Base-by-base conservation (phyloP, 2,329 filamentous ascomycete species). In the Fusarium metavorans region DNA sequence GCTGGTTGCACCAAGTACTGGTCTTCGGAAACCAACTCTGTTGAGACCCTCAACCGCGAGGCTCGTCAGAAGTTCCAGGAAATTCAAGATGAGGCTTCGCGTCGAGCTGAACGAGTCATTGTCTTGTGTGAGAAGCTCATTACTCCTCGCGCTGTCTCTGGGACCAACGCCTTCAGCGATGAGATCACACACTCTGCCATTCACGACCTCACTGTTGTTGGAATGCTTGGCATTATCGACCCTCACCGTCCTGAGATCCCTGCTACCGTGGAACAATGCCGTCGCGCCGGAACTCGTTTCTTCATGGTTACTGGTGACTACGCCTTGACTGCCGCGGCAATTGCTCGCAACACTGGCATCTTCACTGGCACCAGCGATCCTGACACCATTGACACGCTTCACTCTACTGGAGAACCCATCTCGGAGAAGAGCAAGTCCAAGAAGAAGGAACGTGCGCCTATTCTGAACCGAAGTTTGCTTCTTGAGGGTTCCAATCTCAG, bases 301-400 rank as follows among this genome's bases (percentile, higher is more conserved):
- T 84, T 85, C 73, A 87, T 87, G 84, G 85, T 87, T n/a, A 86
- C 85, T 3, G 85, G 84, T 18, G 84, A 86, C 69, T 86, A 86
- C 67, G 85, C 81, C 25, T 81, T 90, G 60, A 93, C 91, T 6
- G 91, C 91, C 0, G 90, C 90, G 57, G 90, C 91, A 14, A 93
- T 93, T 72, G 91, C 91, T 7, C 85, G 88, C 73, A 90, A 92
- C 78, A 92, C 90, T 76, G 90, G 90, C 39, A 92, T 93, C 72
- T 90, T 89, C 75, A 90, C 89, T 20, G 67, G 80, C 7, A 81
- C 85, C 2, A 85, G 86, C 20, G 90, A 80, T 23, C 82, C 84
- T 0, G 82, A 85, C 25, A 83, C 79, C 0, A 73, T 82, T 6
- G 76, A 79, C 11, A 71, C 72, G 0, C 64, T 83, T 6, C 72